phyloP scores from a whole-genome alignment of 192 early-diverging fungal genomes.

The Coemansia reversa region DNA sequence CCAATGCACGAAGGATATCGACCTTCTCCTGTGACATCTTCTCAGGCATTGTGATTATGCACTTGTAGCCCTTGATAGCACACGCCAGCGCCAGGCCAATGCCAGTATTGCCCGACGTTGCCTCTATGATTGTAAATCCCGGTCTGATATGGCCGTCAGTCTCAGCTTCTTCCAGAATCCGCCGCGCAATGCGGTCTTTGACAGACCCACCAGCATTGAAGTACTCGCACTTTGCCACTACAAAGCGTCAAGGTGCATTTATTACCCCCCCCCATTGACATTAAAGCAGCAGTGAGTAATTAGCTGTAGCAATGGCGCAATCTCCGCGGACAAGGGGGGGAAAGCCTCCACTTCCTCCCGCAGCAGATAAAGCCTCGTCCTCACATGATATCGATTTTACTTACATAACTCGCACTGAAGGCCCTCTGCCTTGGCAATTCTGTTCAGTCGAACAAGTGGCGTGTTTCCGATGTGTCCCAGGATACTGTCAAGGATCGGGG shows the following conservation, averaged over 20 bases:
- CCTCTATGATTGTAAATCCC: constrained; percentile 95
- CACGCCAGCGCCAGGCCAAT: constrained; percentile 96
- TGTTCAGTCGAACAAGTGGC: constrained; percentile 87
- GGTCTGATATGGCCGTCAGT: constrained; percentile 85
- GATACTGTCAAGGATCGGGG: constrained; percentile 81
- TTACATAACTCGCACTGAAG: constrained; percentile 87
- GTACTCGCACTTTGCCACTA: constrained; percentile 94
- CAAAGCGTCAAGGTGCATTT: background rate
- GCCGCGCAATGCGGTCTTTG: constrained; percentile 96
- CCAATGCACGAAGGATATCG: constrained; percentile 95
- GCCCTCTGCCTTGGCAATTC: constrained; percentile 82
- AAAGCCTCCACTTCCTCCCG: background rate
- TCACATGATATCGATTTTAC: constrained; percentile 1
- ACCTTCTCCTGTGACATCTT: constrained; percentile 99
- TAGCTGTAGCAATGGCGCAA: constrained; percentile 5
- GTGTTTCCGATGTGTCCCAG: constrained; percentile 97
- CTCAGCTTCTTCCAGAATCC: constrained; percentile 97
- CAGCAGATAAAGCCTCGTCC: background rate
- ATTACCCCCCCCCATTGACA: background rate
- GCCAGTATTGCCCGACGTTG: constrained; percentile 99
- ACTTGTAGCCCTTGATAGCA: constrained; percentile 98
- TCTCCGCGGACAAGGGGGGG: background rate
- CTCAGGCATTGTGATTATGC: constrained; percentile 98
- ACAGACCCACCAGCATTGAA: constrained; percentile 99
- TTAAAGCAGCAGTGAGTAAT: background rate